phyloP scores from a whole-genome alignment of 2,329 filamentous ascomycete genomes.

The Fusarium beomiforme region DNA sequence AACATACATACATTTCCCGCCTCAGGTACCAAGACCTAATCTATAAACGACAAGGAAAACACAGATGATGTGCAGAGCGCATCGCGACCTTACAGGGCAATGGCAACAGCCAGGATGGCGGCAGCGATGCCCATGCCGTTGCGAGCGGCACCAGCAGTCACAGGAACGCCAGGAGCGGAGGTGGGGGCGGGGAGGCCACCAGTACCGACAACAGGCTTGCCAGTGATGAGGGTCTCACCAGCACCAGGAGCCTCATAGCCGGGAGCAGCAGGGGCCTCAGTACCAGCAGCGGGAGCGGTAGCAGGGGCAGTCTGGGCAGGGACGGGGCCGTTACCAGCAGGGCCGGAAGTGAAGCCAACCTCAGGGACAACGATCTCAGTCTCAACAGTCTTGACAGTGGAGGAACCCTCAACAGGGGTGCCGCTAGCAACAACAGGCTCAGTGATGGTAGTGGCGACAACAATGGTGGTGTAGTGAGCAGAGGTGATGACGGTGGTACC shows the following conservation, averaged over 20 bases:
- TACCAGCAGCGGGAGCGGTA: slow-evolving; percentile 49
- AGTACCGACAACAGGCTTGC: slow-evolving; percentile 44
- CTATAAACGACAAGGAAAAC: slow-evolving; percentile 43
- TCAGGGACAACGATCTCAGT: slow-evolving; percentile 64
- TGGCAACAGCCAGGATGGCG: slow-evolving; percentile 55
- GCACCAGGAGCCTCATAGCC: slow-evolving; percentile 30
- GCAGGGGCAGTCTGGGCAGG: slow-evolving; percentile 52
- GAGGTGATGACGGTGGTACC: slow-evolving; percentile 61
- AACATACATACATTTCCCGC: slow-evolving; percentile 40
- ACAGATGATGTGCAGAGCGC: slow-evolving; percentile 32
- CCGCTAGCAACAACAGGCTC: slow-evolving; percentile 61
- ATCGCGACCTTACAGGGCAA: slow-evolving; percentile 56
- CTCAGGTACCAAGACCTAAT: slow-evolving; percentile 41
- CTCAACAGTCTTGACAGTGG: slow-evolving; percentile 60
- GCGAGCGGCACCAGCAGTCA: slow-evolving; percentile 53
- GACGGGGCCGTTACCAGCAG: slow-evolving; percentile 32
- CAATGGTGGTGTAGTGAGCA: slow-evolving; percentile 62
- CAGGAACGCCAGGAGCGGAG: slow-evolving; percentile 49
- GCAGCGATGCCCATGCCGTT: slow-evolving; percentile 59
- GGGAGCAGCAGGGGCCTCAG: slow-evolving; percentile 21
- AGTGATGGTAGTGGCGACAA: slow-evolving; percentile 58
- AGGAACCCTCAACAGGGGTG: slow-evolving; percentile 58
- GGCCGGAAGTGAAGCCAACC: slow-evolving; percentile 58
- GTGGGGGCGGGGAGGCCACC: slow-evolving; percentile 49
- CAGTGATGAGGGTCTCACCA: slow-evolving; percentile 41